These are phyloP conservation scores for Teratosphaeria viscida DNA, from an alignment of 2,329 filamentous ascomycete species.

Conservation along the genomic window DNA sequence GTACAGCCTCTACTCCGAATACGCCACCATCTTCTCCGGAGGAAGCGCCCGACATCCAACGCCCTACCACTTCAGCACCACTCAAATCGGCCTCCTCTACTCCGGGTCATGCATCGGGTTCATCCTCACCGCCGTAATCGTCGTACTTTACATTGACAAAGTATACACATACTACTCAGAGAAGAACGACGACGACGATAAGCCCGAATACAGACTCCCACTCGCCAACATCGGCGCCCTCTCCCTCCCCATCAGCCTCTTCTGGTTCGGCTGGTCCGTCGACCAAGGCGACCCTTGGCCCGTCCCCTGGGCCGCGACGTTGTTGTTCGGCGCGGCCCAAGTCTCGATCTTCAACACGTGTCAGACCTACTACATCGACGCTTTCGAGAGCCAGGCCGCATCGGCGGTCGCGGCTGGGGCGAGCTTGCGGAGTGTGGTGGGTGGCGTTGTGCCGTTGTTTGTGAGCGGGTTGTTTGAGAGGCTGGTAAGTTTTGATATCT, in stretches of 20 bases:
- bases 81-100: background rate
- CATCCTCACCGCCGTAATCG: slow-evolving; percentile 11
- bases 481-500: slow-evolving; percentile 18
- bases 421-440: slow-evolving; percentile 35
- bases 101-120: background rate
- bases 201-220: slow-evolving; percentile 34
- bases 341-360: slow-evolving; percentile 43
- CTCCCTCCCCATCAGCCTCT: slow-evolving; percentile 33
- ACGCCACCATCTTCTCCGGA: background rate
- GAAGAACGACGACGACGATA: slow-evolving; percentile 29
- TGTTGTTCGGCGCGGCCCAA: slow-evolving; percentile 41
- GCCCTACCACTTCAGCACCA: background rate
- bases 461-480: slow-evolving; percentile 7
- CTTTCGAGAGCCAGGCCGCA: slow-evolving; percentile 39
- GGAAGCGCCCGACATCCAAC: background rate
- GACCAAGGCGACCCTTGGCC: slow-evolving; percentile 32
- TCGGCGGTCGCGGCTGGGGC: slow-evolving; percentile 39
- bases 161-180: slow-evolving; percentile 34
- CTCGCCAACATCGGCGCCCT: slow-evolving; percentile 35
- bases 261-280: slow-evolving; percentile 35
- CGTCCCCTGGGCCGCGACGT: slow-evolving; percentile 29
- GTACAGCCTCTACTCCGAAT: background rate
- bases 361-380: slow-evolving; percentile 45
- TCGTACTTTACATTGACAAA: slow-evolving; percentile 35
- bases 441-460: slow-evolving; percentile 36